These are phyloP conservation scores for Acer campestre DNA, from an alignment of 345 rosid genomes.

Conservation along the genomic window DNA sequence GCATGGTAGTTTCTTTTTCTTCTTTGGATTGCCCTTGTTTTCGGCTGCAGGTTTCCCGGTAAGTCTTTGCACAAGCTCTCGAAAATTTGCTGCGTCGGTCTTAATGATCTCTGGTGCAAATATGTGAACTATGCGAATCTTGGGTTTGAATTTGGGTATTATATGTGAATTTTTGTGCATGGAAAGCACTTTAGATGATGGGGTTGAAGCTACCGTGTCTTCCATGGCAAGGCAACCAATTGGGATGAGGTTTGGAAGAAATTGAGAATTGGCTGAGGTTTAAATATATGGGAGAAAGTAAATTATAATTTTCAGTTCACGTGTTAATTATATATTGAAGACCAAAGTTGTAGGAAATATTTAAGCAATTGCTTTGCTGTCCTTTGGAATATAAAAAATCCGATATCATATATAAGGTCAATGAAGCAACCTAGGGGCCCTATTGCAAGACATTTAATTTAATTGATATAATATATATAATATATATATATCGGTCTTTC, in stretches of 20 bases:
- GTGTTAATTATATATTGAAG: background rate
- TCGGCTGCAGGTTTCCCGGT: conserved; percentile 31
- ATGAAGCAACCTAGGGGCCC: background rate
- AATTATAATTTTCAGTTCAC: background rate
- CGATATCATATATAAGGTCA: background rate
- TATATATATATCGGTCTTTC: no score
- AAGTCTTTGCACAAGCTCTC: conserved; percentile 42
- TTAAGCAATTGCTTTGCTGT: background rate
- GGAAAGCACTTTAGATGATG: background rate
- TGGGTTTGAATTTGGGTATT: conserved; percentile 19
- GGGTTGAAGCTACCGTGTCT: background rate
- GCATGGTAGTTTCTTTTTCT: background rate
- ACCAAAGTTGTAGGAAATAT: background rate
- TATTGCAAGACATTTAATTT: background rate
- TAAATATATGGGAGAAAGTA: background rate
- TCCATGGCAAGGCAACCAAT: background rate
- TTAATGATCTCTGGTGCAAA: conserved; percentile 47
- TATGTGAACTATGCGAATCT: conserved; percentile 43
- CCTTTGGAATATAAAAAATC: background rate
- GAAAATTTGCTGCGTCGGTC: conserved; percentile 41
- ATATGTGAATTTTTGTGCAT: conserved; percentile 2
- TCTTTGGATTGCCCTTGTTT: background rate
- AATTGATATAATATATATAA: no score
- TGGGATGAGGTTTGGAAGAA: no score
- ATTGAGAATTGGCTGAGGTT: background rate